These are phyloP conservation scores for Stromatinia cepivora DNA, from an alignment of 2,329 filamentous ascomycete genomes.

Conservation along the genomic window DNA sequence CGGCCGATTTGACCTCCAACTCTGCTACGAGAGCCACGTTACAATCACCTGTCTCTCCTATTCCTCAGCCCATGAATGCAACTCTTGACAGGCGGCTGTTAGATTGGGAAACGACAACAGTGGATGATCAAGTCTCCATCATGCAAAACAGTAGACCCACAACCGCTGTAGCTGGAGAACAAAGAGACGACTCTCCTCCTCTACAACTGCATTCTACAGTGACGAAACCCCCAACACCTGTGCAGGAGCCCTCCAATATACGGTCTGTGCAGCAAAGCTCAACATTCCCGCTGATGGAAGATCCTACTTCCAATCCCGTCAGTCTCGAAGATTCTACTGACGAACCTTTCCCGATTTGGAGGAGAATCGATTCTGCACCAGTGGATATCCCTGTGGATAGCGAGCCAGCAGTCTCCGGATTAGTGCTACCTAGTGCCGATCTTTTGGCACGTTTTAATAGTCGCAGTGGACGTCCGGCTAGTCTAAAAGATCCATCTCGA, in stretches of 20 bases:
- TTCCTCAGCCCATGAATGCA: slow-evolving; percentile 30
- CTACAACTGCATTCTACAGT: not conserved
- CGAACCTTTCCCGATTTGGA: slow-evolving; percentile 24
- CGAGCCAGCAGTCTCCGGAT: not conserved
- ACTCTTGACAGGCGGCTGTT: slow-evolving; percentile 25
- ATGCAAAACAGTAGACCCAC: slow-evolving; percentile 20
- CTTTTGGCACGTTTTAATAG: slow-evolving; percentile 39
- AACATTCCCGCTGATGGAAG: slow-evolving; percentile 15
- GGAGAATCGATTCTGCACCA: slow-evolving; percentile 33
- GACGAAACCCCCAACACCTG: not conserved
- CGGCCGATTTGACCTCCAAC: slow-evolving; percentile 20
- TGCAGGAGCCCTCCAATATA: not conserved
- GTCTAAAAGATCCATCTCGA: slow-evolving; percentile 35
- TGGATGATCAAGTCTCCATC: slow-evolving; percentile 19
- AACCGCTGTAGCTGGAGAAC: slow-evolving; percentile 5
- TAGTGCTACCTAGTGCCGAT: slow-evolving; percentile 35
- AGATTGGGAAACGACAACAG: slow-evolving; percentile 28
- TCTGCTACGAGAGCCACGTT: slow-evolving; percentile 32
- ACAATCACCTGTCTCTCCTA: slow-evolving; percentile 33
- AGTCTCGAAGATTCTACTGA: not conserved
- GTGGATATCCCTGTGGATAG: not conserved
- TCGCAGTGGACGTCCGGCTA: slow-evolving; percentile 37
- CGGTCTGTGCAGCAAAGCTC: slow-evolving; percentile 17
- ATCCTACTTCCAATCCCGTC: not conserved
- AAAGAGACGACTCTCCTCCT: not conserved